A percentile compares a stretch with the other conserved stretches of the same genome.
phyloP scores from a whole-genome alignment of 306 rosid genomes.

The Vigna hirtella region DNA sequence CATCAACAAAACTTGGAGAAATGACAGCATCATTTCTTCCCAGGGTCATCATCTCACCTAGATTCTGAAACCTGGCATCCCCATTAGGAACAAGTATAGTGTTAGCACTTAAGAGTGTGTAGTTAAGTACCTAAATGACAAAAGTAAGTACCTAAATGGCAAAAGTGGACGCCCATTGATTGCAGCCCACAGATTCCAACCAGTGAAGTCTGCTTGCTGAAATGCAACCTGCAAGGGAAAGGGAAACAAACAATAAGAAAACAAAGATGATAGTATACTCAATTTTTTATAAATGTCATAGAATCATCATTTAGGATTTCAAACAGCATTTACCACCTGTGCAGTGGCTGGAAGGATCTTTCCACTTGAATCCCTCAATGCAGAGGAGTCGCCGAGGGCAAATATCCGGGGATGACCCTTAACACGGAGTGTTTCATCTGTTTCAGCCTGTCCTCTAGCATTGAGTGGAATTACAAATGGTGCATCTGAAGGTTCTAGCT shows the following conservation, averaged over 20 bases:
- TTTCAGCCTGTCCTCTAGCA: conserved; percentile 90
- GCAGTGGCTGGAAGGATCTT: conserved; percentile 96
- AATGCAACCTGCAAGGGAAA: conserved; percentile 76
- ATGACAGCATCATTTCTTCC: conserved; percentile 92
- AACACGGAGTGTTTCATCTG: conserved; percentile 97
- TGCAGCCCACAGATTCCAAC: conserved; percentile 99
- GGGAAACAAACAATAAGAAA: conserved; percentile 42
- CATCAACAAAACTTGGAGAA: conserved; percentile 92
- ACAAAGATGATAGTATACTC: conserved; percentile 18
- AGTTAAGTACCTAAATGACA: conserved; percentile 70
- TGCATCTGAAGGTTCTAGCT: conserved; percentile 61
- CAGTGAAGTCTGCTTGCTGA: conserved; percentile 97
- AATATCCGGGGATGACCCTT: conserved; percentile 98
- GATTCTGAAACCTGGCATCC: conserved; percentile 80
- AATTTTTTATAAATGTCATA: conserved; percentile 1
- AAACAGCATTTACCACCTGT: conserved; percentile 57
- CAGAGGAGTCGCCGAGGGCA: conserved; percentile 93
- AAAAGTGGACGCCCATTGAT: conserved; percentile 92
- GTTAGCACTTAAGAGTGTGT: conserved; percentile 18
- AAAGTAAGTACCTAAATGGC: conserved; percentile 83
- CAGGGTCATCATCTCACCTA: conserved; percentile 96
- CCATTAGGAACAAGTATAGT: conserved; percentile 20
- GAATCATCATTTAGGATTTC: conserved; percentile 24
- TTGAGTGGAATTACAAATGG: conserved; percentile 79
- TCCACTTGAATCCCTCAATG: conserved; percentile 85